Evolutionary conservation across 2,329 filamentous ascomycete species (phyloP).

Genomic region (Chalara sp.): DNA sequence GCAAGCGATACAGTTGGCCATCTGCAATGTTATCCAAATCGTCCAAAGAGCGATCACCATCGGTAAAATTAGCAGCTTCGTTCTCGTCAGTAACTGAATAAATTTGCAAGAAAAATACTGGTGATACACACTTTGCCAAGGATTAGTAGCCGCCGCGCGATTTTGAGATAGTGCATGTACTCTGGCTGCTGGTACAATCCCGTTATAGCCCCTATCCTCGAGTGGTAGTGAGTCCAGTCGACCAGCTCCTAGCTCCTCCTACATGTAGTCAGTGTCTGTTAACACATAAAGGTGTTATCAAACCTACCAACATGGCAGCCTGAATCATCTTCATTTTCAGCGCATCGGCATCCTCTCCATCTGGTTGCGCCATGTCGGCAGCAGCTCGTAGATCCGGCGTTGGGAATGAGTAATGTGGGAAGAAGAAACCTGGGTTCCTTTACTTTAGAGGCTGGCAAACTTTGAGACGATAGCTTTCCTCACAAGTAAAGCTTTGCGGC

Average conservation of each 20-base stretch:
- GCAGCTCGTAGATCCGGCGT: neutral
- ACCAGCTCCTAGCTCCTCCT: slow-evolving; percentile 24
- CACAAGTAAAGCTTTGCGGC: too few relatives aligned
- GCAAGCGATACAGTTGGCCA: slow-evolving; percentile 22
- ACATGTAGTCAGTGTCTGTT: neutral
- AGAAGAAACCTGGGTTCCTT: too few relatives aligned
- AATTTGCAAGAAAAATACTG: neutral
- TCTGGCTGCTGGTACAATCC: neutral
- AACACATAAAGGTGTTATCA: too few relatives aligned
- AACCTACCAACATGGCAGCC: slow-evolving; percentile 23
- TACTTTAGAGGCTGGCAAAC: too few relatives aligned
- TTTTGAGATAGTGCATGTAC: neutral
- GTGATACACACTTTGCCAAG: slow-evolving; percentile 18
- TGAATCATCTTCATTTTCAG: slow-evolving; percentile 5
- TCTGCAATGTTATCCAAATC: slow-evolving; percentile 20
- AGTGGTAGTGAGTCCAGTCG: slow-evolving; percentile 19
- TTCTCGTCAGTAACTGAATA: neutral
- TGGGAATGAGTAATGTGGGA: too few relatives aligned
- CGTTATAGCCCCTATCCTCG: slow-evolving; percentile 11
- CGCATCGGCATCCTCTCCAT: too few relatives aligned
- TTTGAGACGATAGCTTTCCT: too few relatives aligned
- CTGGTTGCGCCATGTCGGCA: neutral
- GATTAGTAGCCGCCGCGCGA: slow-evolving; percentile 1
- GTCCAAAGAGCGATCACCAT: slow-evolving; percentile 13
- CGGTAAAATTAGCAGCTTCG: slow-evolving; percentile 17